Conservation (phyloP, 805 yeast genomes). For the Lachancea quebecensis region DNA sequence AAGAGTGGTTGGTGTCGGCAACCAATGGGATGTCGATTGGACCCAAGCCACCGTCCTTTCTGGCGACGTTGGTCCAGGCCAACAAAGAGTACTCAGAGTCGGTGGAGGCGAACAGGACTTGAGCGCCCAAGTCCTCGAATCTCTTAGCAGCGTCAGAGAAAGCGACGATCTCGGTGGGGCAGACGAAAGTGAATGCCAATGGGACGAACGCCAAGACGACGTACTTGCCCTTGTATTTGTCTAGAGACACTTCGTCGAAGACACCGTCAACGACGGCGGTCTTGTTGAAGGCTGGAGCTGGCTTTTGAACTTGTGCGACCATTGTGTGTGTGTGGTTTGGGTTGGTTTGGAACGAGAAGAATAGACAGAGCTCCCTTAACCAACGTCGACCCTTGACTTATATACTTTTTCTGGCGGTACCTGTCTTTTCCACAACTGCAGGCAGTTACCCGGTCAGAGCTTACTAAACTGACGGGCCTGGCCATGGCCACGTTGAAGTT, state of each 20-base stretch:
- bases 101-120: conserved; percentile 92
- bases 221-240: conserved; percentile 97
- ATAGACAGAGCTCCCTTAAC: not conserved
- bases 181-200: conserved; percentile 97
- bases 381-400: not conserved
- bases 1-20: conserved; percentile 94
- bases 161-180: conserved; percentile 99
- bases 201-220: conserved; percentile 95
- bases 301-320: conserved; percentile 89
- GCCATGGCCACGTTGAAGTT: not conserved
- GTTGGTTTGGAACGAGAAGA: not conserved
- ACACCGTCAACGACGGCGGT: conserved; percentile 96
- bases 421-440: not conserved
- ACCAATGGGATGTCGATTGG: conserved; percentile 88
- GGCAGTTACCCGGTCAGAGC: not conserved
- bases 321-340: conserved; percentile 35
- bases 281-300: conserved; percentile 94
- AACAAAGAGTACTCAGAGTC: conserved; percentile 96
- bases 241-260: conserved; percentile 91
- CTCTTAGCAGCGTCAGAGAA: conserved; percentile 92
- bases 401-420: not conserved
- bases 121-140: conserved; percentile 80
- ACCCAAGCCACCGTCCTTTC: conserved; percentile 98
- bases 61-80: conserved; percentile 96
- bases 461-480: not conserved